Conservation (phyloP, 1,284 basidiomycete species). For the Termitomyces sp. region DNA sequence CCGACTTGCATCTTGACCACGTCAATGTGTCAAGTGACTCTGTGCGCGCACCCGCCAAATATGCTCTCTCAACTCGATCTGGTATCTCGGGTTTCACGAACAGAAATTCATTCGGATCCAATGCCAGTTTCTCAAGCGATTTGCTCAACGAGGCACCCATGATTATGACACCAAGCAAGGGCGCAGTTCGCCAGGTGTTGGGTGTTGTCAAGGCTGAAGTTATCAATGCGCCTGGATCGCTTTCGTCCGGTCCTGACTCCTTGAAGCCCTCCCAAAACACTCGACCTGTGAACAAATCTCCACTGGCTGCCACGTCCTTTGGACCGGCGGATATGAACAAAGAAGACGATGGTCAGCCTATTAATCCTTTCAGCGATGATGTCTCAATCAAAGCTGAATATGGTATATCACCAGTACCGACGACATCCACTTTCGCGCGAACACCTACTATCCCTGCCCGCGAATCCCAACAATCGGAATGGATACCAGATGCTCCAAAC, state of each 20-base stretch:
- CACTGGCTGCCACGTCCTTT: constrained; percentile 67
- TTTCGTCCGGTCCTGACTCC: constrained; percentile 29
- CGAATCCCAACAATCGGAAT: constrained; percentile 27
- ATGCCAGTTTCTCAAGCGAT: constrained; percentile 70
- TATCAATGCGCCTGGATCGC: constrained; percentile 51
- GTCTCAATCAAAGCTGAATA: constrained; percentile 35
- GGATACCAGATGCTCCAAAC: constrained; percentile 31
- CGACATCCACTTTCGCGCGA: constrained; percentile 39
- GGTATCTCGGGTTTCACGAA: constrained; percentile 48
- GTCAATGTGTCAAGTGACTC: constrained; percentile 56
- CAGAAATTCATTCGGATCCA: constrained; percentile 67
- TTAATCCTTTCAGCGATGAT: constrained; percentile 65
- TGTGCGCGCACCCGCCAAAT: constrained; percentile 32
- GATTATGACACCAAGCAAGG: constrained; percentile 67
- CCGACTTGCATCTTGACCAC: constrained; percentile 58
- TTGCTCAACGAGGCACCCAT: constrained; percentile 75
- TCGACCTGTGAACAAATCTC: constrained; percentile 51
- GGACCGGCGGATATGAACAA: constrained; percentile 59
- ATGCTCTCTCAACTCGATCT: constrained; percentile 50
- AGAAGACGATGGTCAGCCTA: constrained; percentile 41
- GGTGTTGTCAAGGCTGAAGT: constrained; percentile 76
- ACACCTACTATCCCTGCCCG: constrained; percentile 22
- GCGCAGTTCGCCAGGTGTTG: constrained; percentile 63
- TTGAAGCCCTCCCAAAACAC: constrained; percentile 35
- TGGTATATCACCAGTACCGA: constrained; percentile 34